Evolutionary conservation across 179 eudicot genomes (phyloP).

Genomic region (Silene coronaria): DNA sequence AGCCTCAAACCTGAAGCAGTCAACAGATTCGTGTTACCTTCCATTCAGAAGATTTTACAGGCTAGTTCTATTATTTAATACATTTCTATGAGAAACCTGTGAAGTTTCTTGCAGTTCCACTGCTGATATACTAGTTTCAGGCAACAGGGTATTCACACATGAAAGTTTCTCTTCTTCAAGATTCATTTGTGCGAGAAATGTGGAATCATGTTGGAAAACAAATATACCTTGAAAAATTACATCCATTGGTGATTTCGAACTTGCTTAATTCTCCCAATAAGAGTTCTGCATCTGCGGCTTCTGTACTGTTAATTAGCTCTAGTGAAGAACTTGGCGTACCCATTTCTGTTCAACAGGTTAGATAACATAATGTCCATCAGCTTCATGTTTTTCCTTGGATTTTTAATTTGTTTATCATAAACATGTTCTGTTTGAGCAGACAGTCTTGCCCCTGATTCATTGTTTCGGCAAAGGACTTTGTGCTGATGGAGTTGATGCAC

Average conservation of each 20-base stretch:
- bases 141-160: conserved; percentile 75
- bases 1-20: conserved; percentile 56
- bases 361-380: conserved; percentile 2
- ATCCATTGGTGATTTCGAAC: conserved; percentile 71
- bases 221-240: conserved; percentile 63
- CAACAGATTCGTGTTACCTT: conserved; percentile 58
- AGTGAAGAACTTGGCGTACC: conserved; percentile 96
- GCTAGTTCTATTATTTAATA: conserved; percentile 39
- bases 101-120: conserved; percentile 12
- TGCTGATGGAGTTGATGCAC: conserved; percentile 75
- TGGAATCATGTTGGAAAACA: conserved; percentile 81
- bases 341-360: conserved; percentile 79
- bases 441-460: conserved; percentile 79
- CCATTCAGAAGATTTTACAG: conserved; percentile 89
- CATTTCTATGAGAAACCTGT: conserved; percentile 5
- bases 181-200: conserved; percentile 86
- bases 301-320: conserved; percentile 88
- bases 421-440: conserved; percentile 45
- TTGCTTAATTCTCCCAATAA: conserved; percentile 63
- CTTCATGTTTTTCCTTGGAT: conserved; percentile 9
- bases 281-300: conserved; percentile 75
- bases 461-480: conserved; percentile 84
- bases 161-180: conserved; percentile 94
- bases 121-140: conserved; percentile 45
- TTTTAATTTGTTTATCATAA: background rate